Conservation (phyloP, 1,284 basidiomycete species). For the Tilletia caries region DNA sequence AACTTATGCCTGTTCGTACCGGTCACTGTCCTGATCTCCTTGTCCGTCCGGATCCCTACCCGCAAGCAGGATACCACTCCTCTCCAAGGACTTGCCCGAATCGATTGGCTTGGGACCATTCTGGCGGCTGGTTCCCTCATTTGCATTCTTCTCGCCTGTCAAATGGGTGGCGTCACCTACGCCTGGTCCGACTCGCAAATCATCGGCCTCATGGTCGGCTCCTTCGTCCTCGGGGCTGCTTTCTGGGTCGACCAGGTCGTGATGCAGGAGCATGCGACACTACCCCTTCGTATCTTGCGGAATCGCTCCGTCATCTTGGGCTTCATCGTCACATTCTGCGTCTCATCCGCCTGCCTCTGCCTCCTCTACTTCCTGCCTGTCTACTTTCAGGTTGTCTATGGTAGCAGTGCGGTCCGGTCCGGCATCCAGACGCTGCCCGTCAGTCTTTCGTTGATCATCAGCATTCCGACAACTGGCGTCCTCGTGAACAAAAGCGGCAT, state of each 20-base stretch:
- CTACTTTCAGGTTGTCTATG: neutral
- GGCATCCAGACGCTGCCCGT: neutral
- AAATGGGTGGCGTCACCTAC: neutral
- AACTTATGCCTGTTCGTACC: slow-evolving; percentile 6
- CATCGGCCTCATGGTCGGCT: neutral
- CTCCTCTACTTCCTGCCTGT: neutral
- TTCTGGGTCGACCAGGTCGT: neutral
- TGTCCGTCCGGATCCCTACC: neutral
- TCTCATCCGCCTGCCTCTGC: neutral
- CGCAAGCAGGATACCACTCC: neutral
- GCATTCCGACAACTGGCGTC: too few relatives aligned
- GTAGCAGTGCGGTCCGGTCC: neutral
- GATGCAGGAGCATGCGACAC: neutral
- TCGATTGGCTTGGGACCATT: neutral
- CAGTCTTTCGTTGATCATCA: neutral
- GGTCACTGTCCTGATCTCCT: neutral
- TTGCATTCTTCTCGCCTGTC: neutral
- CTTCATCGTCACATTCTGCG: neutral
- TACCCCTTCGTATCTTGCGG: neutral
- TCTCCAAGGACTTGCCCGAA: neutral
- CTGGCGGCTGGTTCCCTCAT: neutral
- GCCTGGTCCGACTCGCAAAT: neutral
- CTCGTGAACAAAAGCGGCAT: too few relatives aligned
- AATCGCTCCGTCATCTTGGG: neutral
- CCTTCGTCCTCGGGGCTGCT: neutral